Evolutionary conservation across 441 rosid genomes (phyloP).

Genomic region (Adansonia rubrostipa): DNA sequence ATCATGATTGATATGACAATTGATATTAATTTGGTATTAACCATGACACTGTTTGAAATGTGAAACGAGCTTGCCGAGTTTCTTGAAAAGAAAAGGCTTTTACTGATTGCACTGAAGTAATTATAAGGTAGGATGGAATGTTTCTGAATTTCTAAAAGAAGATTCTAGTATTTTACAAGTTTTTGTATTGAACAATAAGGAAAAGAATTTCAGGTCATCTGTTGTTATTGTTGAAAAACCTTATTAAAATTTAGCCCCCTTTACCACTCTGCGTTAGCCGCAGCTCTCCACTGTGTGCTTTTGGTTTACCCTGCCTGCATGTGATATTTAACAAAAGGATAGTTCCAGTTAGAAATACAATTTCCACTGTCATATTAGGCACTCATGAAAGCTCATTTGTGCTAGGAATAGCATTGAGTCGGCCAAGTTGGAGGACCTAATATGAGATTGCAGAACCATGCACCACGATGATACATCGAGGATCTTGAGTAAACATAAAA

Average conservation of each 20-base stretch:
- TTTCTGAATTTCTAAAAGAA: constrained; percentile 11
- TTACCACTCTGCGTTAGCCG: constrained; percentile 32
- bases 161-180: constrained; percentile 2
- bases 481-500: not conserved
- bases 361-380: constrained; percentile 1
- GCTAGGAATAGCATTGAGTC: not conserved
- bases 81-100: constrained; percentile 7
- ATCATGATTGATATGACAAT: not conserved
- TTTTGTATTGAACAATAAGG: constrained; percentile 9
- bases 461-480: constrained; percentile 1
- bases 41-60: not conserved
- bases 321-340: constrained; percentile 18
- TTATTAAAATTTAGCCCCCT: constrained; percentile 4
- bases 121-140: constrained; percentile 1
- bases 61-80: constrained; percentile 16
- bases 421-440: not conserved
- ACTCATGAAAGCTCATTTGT: constrained; percentile 12
- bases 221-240: constrained; percentile 24
- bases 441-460: not conserved
- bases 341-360: constrained; percentile 1
- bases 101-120: constrained; percentile 5
- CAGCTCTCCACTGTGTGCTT: constrained; percentile 56
- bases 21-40: not conserved
- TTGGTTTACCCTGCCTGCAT: constrained; percentile 73
- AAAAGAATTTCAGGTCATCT: constrained; percentile 4